phyloP scores from a whole-genome alignment of 768 basidiomycete species.

The Rossbeevera mucosa region DNA sequence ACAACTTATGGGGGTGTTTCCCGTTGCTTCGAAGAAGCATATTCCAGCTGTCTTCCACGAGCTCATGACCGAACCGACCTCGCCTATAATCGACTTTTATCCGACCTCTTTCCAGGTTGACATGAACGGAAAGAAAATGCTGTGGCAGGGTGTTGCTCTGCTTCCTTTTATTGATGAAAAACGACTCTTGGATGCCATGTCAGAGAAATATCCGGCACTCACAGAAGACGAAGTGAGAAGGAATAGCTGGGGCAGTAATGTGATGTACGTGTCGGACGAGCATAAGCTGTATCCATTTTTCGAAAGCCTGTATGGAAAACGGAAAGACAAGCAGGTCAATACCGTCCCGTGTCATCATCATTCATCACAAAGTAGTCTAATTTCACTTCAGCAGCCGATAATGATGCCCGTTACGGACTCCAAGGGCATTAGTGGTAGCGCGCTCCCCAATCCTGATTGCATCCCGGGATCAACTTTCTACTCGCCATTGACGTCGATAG shows the following conservation, averaged over 20 bases:
- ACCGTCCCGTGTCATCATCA: constrained; percentile 1
- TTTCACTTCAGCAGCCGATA: constrained; percentile 53
- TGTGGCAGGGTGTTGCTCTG: constrained; percentile 97
- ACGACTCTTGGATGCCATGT: constrained; percentile 83
- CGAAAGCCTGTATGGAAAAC: constrained; percentile 86
- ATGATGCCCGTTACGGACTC: constrained; percentile 64
- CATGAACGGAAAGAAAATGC: constrained; percentile 99
- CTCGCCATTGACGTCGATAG: constrained; percentile 57
- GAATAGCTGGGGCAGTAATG: constrained; percentile 81
- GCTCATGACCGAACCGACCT: constrained; percentile 82
- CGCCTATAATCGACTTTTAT: constrained; percentile 96
- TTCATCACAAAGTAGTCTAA: constrained; percentile 9
- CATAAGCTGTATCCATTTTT: constrained; percentile 85
- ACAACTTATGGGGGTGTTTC: constrained; percentile 98
- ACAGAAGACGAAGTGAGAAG: constrained; percentile 77
- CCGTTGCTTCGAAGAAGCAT: constrained; percentile 79
- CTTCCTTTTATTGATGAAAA: constrained; percentile 92
- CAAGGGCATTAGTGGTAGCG: constrained; percentile 73
- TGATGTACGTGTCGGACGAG: constrained; percentile 78
- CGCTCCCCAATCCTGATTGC: constrained; percentile 81
- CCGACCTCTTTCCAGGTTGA: constrained; percentile 89
- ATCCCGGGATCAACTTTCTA: constrained; percentile 90
- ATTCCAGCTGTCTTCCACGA: constrained; percentile 82
- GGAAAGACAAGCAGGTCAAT: constrained; percentile 70
- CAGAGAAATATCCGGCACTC: constrained; percentile 54